A percentile compares a stretch with the other conserved stretches of the same genome.
Evolutionary conservation across 1,284 basidiomycete genomes (phyloP).

Genomic region (Puccinia triticina): DNA sequence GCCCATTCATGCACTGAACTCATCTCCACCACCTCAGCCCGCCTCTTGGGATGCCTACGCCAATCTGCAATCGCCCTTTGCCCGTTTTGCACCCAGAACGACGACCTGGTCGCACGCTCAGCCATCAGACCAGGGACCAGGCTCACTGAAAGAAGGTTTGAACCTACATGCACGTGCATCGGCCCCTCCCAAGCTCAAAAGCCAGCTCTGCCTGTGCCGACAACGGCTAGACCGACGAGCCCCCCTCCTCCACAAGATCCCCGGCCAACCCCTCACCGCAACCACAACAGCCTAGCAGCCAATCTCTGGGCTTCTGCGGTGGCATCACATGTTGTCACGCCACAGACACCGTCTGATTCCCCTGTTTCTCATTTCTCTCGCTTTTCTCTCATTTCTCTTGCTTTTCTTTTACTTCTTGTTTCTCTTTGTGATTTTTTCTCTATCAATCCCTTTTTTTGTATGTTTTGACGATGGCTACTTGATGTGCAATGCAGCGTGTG

Average conservation of each 20-base stretch:
- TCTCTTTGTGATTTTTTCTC: too few species aligned
- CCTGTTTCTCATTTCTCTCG: too few species aligned
- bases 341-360: too few species aligned
- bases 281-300: background rate
- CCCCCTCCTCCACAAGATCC: conserved; percentile 18
- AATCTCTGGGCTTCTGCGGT: conserved; percentile 44
- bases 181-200: conserved; percentile 12
- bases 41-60: conserved; percentile 42
- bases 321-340: too few species aligned
- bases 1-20: background rate
- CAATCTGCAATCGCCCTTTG: conserved; percentile 38
- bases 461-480: too few species aligned
- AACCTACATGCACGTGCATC: conserved; percentile 18
- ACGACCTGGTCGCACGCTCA: conserved; percentile 8
- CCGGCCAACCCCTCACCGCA: background rate
- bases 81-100: conserved; percentile 29
- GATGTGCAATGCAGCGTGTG: too few species aligned
- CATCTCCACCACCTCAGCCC: conserved; percentile 19
- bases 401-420: too few species aligned
- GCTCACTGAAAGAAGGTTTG: background rate
- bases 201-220: conserved; percentile 40
- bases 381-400: too few species aligned
- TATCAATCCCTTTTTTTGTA: too few species aligned
- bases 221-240: conserved; percentile 30
- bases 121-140: background rate